These are phyloP conservation scores for Mycena chlorophos DNA, from an alignment of 768 basidiomycete genomes.

Conservation along the genomic window DNA sequence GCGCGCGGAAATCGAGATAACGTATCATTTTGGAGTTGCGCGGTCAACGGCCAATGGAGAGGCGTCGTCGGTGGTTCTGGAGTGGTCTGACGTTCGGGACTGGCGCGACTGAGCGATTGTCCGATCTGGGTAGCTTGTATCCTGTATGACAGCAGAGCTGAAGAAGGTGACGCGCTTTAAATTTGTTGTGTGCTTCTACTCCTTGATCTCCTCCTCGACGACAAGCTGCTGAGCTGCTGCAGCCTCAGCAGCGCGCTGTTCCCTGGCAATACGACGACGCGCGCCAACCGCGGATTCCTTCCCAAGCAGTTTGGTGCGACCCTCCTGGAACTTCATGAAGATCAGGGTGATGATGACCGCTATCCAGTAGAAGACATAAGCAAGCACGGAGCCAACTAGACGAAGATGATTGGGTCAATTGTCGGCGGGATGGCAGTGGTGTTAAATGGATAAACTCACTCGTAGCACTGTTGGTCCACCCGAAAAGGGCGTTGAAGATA, in stretches of 20 bases:
- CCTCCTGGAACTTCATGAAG: slow-evolving; percentile 65
- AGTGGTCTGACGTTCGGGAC: not conserved
- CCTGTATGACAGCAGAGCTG: too few relatives aligned
- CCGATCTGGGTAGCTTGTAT: too few relatives aligned
- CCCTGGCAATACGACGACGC: slow-evolving; percentile 32
- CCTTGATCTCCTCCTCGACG: slow-evolving; percentile 11
- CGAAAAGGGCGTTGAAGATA: slow-evolving; percentile 83
- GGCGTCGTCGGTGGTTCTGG: not conserved
- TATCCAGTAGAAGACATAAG: slow-evolving; percentile 93
- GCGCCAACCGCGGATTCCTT: slow-evolving; percentile 51
- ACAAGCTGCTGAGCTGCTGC: not conserved
- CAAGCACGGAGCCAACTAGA: slow-evolving; percentile 75
- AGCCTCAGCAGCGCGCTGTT: slow-evolving; percentile 13
- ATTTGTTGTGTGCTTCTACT: too few relatives aligned
- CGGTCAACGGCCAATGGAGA: not conserved
- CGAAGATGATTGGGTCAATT: too few relatives aligned
- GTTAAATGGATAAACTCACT: slow-evolving; percentile 39
- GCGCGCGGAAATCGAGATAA: not conserved
- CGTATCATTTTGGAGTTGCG: not conserved
- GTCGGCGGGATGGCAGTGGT: not conserved
- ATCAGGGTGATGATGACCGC: slow-evolving; percentile 69
- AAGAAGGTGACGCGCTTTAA: too few relatives aligned
- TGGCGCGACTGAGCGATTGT: too few relatives aligned
- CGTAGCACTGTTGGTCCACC: slow-evolving; percentile 85
- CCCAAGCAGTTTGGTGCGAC: slow-evolving; percentile 63